These are phyloP conservation scores for Podila minutissima DNA, from an alignment of 192 early-diverging fungal species.

Conservation along the genomic window DNA sequence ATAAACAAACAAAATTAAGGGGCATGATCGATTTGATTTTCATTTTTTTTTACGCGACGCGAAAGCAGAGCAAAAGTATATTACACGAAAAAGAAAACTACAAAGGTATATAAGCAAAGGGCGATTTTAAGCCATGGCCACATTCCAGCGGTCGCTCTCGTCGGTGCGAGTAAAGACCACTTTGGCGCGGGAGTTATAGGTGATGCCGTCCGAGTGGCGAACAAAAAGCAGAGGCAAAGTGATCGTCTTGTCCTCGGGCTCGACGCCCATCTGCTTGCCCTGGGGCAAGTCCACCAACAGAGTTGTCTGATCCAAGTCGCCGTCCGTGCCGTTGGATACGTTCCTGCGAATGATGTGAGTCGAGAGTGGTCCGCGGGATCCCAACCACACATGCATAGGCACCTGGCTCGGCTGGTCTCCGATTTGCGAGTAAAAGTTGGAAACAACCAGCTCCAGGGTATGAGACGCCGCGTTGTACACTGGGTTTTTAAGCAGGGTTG, in stretches of 20 bases:
- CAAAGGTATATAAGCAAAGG: not conserved
- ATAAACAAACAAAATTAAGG: no score
- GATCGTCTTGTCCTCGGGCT: not conserved
- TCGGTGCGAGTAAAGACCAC: not conserved
- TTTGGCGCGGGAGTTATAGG: conserved; percentile 10
- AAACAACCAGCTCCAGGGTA: conserved; percentile 34
- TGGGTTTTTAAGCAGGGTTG: conserved; percentile 22
- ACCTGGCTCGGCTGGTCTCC: conserved; percentile 4
- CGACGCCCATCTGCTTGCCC: conserved; percentile 2
- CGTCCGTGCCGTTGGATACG: not conserved
- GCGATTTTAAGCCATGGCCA: not conserved
- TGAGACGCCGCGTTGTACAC: conserved; percentile 38
- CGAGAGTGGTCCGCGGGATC: conserved; percentile 47
- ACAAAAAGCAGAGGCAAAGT: conserved; percentile 8
- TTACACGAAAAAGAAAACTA: not conserved
- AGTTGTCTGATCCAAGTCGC: conserved; percentile 6
- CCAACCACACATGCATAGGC: conserved; percentile 54
- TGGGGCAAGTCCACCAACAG: conserved; percentile 7
- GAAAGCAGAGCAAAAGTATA: not conserved
- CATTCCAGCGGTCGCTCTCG: conserved; percentile 7
- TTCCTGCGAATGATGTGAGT: conserved; percentile 7
- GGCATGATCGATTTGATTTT: not conserved
- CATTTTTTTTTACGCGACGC: not conserved
- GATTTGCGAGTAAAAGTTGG: conserved; percentile 30
- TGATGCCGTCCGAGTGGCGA: conserved; percentile 7